phyloP scores from a whole-genome alignment of 179 eudicot species.

The Camellia oleifera region DNA sequence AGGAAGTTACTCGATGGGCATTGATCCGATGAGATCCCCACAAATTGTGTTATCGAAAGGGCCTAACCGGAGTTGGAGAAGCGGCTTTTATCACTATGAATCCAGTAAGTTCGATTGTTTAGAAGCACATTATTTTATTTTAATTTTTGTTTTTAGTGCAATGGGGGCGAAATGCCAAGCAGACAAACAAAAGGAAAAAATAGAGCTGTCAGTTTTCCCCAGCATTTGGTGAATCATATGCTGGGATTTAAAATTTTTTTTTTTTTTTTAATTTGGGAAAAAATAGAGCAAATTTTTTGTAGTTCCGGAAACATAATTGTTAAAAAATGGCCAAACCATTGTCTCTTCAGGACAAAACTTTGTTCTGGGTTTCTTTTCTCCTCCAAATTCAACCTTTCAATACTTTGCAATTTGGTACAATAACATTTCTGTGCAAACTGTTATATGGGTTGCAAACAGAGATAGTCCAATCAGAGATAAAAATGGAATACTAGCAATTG shows the following conservation, averaged over 20 bases:
- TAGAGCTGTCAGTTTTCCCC: no score
- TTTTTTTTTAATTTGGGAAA: no score
- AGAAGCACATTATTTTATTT: no score
- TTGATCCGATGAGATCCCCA: conserved; percentile 40
- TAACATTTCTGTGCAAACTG: conserved; percentile 23
- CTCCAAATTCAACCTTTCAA: conserved; percentile 36
- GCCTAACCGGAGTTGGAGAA: conserved; percentile 19
- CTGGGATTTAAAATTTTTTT: no score
- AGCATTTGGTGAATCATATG: no score
- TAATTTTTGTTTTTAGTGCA: no score
- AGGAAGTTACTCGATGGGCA: conserved; percentile 48
- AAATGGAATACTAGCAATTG: conserved; percentile 30
- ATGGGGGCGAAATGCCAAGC: no score
- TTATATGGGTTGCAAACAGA: conserved; percentile 67
- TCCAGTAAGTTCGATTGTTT: no score
- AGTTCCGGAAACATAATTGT: not conserved
- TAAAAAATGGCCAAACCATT: conserved; percentile 48
- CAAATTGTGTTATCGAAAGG: conserved; percentile 20
- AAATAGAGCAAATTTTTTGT: no score
- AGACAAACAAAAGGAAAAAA: no score
- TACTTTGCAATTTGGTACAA: conserved; percentile 60
- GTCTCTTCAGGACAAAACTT: conserved; percentile 30
- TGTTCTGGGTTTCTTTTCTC: conserved; percentile 60
- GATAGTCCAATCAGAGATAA: conserved; percentile 30
- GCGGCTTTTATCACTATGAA: conserved; percentile 8